Base-by-base conservation (phyloP, 2,329 filamentous ascomycete species). In the Ophiostoma montium region DNA sequence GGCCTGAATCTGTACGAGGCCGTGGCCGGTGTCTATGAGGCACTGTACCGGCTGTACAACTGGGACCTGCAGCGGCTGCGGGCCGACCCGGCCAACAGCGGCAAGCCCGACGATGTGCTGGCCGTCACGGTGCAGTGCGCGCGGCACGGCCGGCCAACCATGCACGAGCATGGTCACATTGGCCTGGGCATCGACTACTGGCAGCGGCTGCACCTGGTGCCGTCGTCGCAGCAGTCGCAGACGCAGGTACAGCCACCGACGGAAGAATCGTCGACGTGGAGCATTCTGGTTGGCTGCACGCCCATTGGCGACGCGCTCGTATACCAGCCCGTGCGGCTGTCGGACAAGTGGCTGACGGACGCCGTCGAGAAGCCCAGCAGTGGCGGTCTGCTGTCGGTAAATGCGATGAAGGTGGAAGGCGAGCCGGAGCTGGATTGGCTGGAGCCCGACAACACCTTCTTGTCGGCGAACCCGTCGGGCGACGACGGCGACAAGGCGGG, bases 141-240 rank as follows among this genome's bases (percentile, higher is more conserved):
- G 50, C 78, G 74, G 54, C 82, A 84, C 60, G 86, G 86, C 2
- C 71, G 71, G 30, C 85, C 86, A 0, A 67, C 72, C 30, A 83
- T 90, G 74, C 84, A 92, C 63, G 72, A 74, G 13, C 70, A 78
- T 46, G 72, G 74, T 19, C 75, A 73, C 46, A 67, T 90, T 23
- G 86, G 86, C 1, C 65, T 90, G 50, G 78, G 75, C 45, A 58
- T 92, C 35, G 82, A 87, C 55, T 94, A 90, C 61, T 92, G 86
- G 86, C 81, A 78, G 62, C 73, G 82, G 56, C 67, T 70, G 49
- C 70, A 75, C 43, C 68, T 74, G 43, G 62, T 77, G 15, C 64
- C 60, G 43, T 62, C 49, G 4, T 6, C 10, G 16, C 35, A 46
- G 15, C n/a, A 18, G 32, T 15, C 4, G 5, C 7, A 18, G 35